These are phyloP conservation scores for Yamadazyma takamatsuzukensis DNA, from an alignment of 805 yeast genomes.

Conservation along the genomic window DNA sequence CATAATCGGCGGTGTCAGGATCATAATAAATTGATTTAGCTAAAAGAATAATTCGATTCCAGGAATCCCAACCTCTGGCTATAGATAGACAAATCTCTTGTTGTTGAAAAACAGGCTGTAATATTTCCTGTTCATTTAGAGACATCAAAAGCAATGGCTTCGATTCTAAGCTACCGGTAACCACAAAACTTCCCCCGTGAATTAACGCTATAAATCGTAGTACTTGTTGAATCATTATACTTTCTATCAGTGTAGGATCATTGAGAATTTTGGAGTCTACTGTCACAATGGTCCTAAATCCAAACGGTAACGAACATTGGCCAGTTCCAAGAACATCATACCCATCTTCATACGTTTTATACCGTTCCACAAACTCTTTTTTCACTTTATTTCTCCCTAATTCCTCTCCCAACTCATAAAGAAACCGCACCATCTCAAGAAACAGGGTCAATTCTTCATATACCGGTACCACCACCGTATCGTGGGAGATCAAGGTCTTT, in stretches of 20 bases:
- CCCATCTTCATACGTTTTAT: conserved; percentile 1
- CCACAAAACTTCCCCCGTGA: conserved; percentile 22
- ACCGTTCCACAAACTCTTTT: background rate
- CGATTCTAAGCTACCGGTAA: too few species aligned
- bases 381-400: too few species aligned
- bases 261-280: conserved; percentile 14
- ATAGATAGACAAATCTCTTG: conserved; percentile 23
- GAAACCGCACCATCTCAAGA: too few species aligned
- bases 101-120: conserved; percentile 3
- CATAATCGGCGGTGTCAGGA: conserved; percentile 2
- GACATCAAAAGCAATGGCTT: too few species aligned
- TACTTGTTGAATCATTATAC: conserved; percentile 29
- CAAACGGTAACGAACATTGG: conserved; percentile 21
- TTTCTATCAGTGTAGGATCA: conserved; percentile 13
- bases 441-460: too few species aligned
- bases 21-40: conserved; percentile 20
- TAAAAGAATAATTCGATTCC: conserved; percentile 43
- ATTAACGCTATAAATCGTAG: conserved; percentile 29
- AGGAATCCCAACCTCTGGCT: conserved; percentile 51
- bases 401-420: too few species aligned
- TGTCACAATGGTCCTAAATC: conserved; percentile 16
- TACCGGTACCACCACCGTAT: too few species aligned
- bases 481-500: too few species aligned
- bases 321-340: conserved; percentile 16
- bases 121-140: too few species aligned